phyloP scores from a whole-genome alignment of 208 protist genomes.

The Crithidia expoeki region DNA sequence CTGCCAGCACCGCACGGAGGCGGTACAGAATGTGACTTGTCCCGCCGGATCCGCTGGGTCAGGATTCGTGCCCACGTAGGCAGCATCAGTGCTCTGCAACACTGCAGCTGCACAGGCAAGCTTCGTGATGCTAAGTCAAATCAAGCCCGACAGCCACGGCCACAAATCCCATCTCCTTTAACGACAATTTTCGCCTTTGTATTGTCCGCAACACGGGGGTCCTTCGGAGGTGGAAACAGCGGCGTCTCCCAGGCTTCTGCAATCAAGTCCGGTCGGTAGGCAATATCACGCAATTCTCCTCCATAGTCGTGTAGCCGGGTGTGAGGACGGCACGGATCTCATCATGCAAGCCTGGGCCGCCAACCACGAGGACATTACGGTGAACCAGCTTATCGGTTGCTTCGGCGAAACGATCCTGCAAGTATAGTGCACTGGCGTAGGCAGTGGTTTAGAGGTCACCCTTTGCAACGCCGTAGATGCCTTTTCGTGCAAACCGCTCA shows the following conservation, averaged over 20 bases:
- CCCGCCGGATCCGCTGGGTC: constrained; percentile 65
- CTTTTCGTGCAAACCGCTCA: constrained; percentile 32
- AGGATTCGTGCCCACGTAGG: constrained; percentile 70
- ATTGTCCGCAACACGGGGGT: background rate
- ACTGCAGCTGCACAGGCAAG: constrained; percentile 48
- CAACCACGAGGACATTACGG: constrained; percentile 56
- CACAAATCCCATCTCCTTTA: constrained; percentile 45
- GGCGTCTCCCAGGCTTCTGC: constrained; percentile 36
- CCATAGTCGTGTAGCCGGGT: constrained; percentile 68
- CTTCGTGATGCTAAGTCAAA: constrained; percentile 64
- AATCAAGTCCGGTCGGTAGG: constrained; percentile 36
- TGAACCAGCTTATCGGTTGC: constrained; percentile 31
- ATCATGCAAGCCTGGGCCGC: constrained; percentile 48
- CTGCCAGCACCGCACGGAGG: constrained; percentile 43
- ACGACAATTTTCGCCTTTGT: constrained; percentile 29
- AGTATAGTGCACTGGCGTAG: constrained; percentile 51
- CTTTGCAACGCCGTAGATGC: constrained; percentile 37
- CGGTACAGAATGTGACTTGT: constrained; percentile 34
- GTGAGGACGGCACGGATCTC: constrained; percentile 59
- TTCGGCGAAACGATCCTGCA: constrained; percentile 41
- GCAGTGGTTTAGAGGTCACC: constrained; percentile 60
- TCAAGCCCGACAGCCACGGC: constrained; percentile 72
- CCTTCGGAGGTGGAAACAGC: constrained; percentile 43
- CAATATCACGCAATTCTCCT: constrained; percentile 43
- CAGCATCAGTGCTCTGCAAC: constrained; percentile 27